phyloP scores from a whole-genome alignment of 2,329 filamentous ascomycete genomes.

The Lasiodiplodia sp. region DNA sequence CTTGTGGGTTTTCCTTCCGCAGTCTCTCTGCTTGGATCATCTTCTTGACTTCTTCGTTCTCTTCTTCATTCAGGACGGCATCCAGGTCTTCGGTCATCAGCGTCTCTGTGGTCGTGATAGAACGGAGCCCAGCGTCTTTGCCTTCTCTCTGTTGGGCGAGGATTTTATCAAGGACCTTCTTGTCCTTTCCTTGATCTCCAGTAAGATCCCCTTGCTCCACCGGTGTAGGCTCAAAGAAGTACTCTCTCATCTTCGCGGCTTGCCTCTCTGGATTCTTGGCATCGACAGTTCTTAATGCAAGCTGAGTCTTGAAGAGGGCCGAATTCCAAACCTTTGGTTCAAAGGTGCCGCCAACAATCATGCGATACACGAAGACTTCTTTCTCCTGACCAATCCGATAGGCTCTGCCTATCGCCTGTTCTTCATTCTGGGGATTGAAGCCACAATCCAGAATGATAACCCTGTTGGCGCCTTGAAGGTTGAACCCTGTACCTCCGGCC shows the following conservation, averaged over 20 bases:
- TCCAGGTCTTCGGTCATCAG: conserved; percentile 70
- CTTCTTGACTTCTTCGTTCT: conserved; percentile 61
- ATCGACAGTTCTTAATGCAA: conserved; percentile 82
- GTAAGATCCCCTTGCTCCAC: conserved; percentile 61
- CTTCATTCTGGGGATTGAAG: conserved; percentile 82
- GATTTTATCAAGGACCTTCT: conserved; percentile 66
- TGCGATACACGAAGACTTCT: conserved; percentile 82
- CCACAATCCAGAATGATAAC: conserved; percentile 86
- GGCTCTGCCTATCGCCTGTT: conserved; percentile 85
- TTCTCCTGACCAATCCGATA: conserved; percentile 87
- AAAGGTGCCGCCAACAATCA: conserved; percentile 79
- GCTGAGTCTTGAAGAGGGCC: conserved; percentile 81
- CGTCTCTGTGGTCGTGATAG: conserved; percentile 72
- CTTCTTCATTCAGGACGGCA: conserved; percentile 68
- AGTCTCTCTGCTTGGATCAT: conserved; percentile 21
- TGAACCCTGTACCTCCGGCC: conserved; percentile 83
- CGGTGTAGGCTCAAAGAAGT: conserved; percentile 65
- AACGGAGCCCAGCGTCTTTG: conserved; percentile 54
- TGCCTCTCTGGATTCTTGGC: conserved; percentile 77
- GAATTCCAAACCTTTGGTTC: conserved; percentile 78
- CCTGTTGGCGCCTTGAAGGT: conserved; percentile 82
- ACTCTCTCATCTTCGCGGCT: conserved; percentile 60
- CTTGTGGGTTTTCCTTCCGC: conserved; percentile 6
- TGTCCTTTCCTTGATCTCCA: conserved; percentile 65
- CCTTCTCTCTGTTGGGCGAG: conserved; percentile 59